phyloP scores from a whole-genome alignment of 768 basidiomycete genomes.

The Rhodotorula graminis region DNA sequence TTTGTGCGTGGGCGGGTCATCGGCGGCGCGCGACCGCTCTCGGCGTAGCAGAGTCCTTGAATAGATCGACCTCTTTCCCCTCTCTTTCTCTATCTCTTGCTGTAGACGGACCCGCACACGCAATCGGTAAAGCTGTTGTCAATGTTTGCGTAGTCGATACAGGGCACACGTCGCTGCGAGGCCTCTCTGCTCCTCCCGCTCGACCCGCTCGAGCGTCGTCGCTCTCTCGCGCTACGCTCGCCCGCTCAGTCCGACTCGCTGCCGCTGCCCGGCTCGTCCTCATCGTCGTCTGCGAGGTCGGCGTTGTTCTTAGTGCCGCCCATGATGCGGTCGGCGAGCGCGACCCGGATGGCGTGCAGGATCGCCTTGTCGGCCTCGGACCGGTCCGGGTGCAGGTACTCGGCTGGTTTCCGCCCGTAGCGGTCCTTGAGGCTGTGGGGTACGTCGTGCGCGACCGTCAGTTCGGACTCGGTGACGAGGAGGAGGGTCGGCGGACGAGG shows the following conservation, averaged over 20 bases:
- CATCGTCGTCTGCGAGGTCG: slow-evolving; percentile 60
- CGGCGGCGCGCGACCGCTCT: slow-evolving; percentile 55
- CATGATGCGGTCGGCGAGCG: slow-evolving; percentile 54
- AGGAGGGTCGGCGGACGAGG: not conserved
- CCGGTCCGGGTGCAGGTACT: slow-evolving; percentile 58
- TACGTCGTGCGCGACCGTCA: no score
- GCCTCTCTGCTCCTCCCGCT: not conserved
- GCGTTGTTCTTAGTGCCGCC: slow-evolving; percentile 53
- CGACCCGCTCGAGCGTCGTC: not conserved
- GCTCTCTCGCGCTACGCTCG: no score
- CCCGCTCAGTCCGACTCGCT: slow-evolving; percentile 16
- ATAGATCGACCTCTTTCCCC: no score
- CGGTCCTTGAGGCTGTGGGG: slow-evolving; percentile 65
- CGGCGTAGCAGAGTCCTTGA: not conserved
- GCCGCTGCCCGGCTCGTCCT: slow-evolving; percentile 29
- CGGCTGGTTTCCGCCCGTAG: slow-evolving; percentile 57
- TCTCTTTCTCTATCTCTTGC: no score
- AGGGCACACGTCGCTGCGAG: not conserved
- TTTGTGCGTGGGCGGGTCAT: slow-evolving; percentile 76
- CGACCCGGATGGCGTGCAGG: slow-evolving; percentile 41
- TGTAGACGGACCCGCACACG: not conserved
- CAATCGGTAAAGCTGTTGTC: not conserved
- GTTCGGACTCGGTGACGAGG: no score
- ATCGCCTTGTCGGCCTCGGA: slow-evolving; percentile 55
- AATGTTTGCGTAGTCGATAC: not conserved